Evolutionary conservation across 768 basidiomycete species (phyloP), one percentile per base, ranked within the genome.

Genomic region (Lentinula lateritia): DNA sequence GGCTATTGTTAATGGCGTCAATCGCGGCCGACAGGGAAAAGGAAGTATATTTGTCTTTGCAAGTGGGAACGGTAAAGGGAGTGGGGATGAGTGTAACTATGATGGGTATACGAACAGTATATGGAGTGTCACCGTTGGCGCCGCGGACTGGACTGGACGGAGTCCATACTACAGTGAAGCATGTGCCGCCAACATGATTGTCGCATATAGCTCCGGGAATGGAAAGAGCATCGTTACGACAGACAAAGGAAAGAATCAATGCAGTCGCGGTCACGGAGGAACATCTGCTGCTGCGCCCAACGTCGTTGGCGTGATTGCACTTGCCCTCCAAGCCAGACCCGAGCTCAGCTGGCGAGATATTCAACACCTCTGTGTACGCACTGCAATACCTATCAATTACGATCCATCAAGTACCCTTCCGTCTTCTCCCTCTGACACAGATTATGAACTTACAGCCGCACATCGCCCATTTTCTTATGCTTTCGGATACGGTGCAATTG

Each of bases 41-140:
- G 97, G 97, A 1, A 94, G 91, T 38, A 80, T 99, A 64, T 98
- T 91, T 66, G 97, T 99, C 28, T 99, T 98, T 69, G 97, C 97
- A 5, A 95, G 93, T 60, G 97, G 97, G 0, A 99, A 99, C 70
- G 97, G 97, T 8, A 97, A 93, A 36, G 83, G 82, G 8, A 81
- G 82, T 60, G 93, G 90, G 16, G 97, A 99, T 69, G 95, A 98
- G 72, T 99, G 97, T 78, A 99, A 99, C 72, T 98, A 98, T 70
- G 96, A 98, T 67, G 97, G 97, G 7, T 99, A 99, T 72, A 99
- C 97, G 15, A 99, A 99, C 71, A 93, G 90, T 68, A 95, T 98
- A 62, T 98, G 93, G 75, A 93, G 92, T 6, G 86, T 99, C 48
- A 99, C 97, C 0, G 93, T 99, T 34, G 89, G 94, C 15, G 92